These are phyloP conservation scores for Peltaster fructicola DNA, from an alignment of 2,329 filamentous ascomycete genomes.

Conservation along the genomic window DNA sequence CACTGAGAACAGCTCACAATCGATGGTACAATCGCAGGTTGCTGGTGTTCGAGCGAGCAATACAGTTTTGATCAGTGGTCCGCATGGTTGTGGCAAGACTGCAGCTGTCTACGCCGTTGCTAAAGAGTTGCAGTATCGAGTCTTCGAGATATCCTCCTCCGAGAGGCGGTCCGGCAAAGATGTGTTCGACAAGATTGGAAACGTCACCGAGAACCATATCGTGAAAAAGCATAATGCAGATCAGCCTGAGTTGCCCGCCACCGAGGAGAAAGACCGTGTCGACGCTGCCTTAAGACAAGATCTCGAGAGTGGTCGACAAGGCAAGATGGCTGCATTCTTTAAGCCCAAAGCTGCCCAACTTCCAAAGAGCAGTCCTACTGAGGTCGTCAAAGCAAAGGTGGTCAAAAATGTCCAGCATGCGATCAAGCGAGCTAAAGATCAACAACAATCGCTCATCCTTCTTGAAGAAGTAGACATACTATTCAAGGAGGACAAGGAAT, in stretches of 20 bases:
- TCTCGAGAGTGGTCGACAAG: constrained; percentile 52
- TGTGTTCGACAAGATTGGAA: constrained; percentile 76
- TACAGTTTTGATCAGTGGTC: constrained; percentile 73
- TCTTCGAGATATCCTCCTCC: constrained; percentile 86
- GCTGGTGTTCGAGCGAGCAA: constrained; percentile 34
- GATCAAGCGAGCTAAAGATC: constrained; percentile 27
- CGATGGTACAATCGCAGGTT: constrained; percentile 22
- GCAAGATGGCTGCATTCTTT: constrained; percentile 70
- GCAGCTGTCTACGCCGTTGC: constrained; percentile 83
- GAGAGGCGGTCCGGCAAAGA: constrained; percentile 76
- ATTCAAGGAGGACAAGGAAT: constrained; percentile 90
- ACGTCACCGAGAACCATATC: constrained; percentile 92
- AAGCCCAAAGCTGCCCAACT: constrained; percentile 28
- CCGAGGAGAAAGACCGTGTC: constrained; percentile 21
- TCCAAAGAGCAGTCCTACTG: constrained; percentile 11
- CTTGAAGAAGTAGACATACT: constrained; percentile 87
- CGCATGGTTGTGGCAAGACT: constrained; percentile 81
- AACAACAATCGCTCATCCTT: constrained; percentile 88
- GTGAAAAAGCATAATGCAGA: constrained; percentile 39
- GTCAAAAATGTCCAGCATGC: constrained; percentile 11
- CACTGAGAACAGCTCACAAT: constrained; percentile 27
- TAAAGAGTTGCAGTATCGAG: constrained; percentile 77
- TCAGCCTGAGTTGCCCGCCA: constrained; percentile 9
- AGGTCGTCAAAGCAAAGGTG: constrained; percentile 8
- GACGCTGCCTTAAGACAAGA: constrained; percentile 36